These are phyloP conservation scores for Diplosphaera chodatii DNA, from an alignment of 139 green algal genomes.

Conservation along the genomic window DNA sequence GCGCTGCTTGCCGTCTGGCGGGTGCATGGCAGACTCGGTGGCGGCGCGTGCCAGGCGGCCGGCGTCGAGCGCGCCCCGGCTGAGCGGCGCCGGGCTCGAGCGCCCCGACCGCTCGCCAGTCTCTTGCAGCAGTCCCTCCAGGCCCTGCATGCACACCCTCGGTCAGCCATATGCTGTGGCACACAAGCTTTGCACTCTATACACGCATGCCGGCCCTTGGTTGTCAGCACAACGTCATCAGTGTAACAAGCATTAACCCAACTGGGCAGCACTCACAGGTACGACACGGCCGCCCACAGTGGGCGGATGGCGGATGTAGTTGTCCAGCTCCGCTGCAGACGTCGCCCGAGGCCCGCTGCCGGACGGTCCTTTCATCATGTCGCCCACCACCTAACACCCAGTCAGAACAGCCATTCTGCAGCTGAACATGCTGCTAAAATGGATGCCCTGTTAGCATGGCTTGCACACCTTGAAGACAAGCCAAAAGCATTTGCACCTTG, in stretches of 20 bases:
- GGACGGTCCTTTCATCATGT: constrained; percentile 14
- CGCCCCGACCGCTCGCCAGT: too few species aligned
- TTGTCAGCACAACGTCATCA: too few species aligned
- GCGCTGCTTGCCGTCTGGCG: background rate
- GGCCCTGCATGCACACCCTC: background rate
- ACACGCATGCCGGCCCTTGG: too few species aligned
- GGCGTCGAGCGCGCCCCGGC: background rate
- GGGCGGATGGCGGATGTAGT: constrained; percentile 3
- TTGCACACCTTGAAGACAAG: too few species aligned
- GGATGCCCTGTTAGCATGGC: too few species aligned
- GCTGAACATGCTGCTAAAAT: too few species aligned
- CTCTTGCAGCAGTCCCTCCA: background rate
- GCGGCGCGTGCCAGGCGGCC: background rate
- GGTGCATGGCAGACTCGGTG: background rate
- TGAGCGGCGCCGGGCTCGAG: background rate
- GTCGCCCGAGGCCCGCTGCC: background rate
- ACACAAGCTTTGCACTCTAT: too few species aligned
- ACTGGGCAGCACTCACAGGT: background rate
- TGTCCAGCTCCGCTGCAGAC: background rate
- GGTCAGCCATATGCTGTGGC: too few species aligned
- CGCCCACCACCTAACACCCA: constrained; percentile 26
- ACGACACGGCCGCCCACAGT: background rate
- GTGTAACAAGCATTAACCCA: too few species aligned
- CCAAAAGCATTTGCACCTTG: too few species aligned
- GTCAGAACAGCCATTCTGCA: too few species aligned